These are phyloP conservation scores for Monilinia fructigena DNA, from an alignment of 2,329 filamentous ascomycete species.

Conservation along the genomic window DNA sequence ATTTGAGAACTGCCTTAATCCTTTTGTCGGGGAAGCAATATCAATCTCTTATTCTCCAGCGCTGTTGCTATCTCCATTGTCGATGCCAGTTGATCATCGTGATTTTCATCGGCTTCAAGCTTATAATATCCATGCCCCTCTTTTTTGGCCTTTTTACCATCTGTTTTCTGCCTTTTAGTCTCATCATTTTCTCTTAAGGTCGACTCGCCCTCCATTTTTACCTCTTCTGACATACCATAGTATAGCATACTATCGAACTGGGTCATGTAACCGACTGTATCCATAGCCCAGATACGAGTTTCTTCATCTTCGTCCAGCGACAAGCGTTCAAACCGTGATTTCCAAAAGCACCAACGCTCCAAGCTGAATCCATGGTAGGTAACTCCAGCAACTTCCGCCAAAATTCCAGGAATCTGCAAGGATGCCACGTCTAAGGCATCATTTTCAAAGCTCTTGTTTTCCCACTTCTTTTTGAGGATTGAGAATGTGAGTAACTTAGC, in stretches of 20 bases:
- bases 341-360: not conserved
- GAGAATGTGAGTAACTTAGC: not conserved
- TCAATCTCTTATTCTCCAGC: not conserved
- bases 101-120: not conserved
- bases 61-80: not conserved
- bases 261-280: not conserved
- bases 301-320: not conserved
- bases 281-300: not conserved
- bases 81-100: not conserved
- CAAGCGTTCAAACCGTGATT: not conserved
- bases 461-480: not conserved
- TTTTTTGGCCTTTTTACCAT: fast-evolving
- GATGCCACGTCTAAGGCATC: not conserved
- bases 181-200: not conserved
- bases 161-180: not conserved
- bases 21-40: not conserved
- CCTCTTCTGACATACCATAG: no score
- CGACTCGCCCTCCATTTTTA: not conserved
- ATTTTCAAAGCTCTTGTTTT: not conserved
- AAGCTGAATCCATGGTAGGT: not conserved
- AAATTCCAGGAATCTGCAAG: not conserved
- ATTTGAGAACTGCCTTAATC: not conserved
- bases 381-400: not conserved
- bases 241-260: not conserved
- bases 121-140: not conserved